Evolutionary conservation across 2,329 filamentous ascomycete species (phyloP), one percentile per base, ranked within the genome.

Genomic region (Davidsoniella eucalypti): DNA sequence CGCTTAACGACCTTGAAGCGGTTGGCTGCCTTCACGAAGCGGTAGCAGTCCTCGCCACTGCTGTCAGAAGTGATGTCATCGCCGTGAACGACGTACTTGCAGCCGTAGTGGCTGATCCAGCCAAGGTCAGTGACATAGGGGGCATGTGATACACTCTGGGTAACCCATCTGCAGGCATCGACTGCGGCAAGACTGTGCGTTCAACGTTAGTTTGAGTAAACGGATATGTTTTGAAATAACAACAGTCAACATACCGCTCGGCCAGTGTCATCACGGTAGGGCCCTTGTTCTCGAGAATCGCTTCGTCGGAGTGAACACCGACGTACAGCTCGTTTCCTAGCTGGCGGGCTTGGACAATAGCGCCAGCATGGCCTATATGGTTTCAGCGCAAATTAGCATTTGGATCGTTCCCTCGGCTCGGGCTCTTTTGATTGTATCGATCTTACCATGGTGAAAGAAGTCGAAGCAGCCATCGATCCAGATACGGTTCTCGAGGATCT

Each of bases 401-500:
- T 23, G 1, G 21, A 16, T 44, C 2, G 6, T 10, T n/a, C 3
- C 5, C 18, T 42, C 10, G 37, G 5, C 5, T 7, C 2, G 4
- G 23, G 7, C n/a, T 17, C 4, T 36, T 29, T 6, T 40, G 16
- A 21, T 6, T n/a, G n/a, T 18, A 10, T 49, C 17, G 1, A 23
- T 58, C 68, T 57, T 65, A 87, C 85, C 92, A 64, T 96, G 92
- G 65, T 98, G 92, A 68, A 88, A 93, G 67, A 98, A 98, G 70
- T 98, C 92, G 69, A 95, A 98, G 72, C 92, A 98, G 55, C 92
- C 92, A 64, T 98, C 92, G 23, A 98, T 84, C 93, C 93, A 98
- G 60, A 98, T 85, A 57, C 90, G 80, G 59, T 84, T 79, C 25
- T 78, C 75, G 33, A 75, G 65, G 7, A 78, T 66, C 62, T 74